Percentiles rank a stretch among this genome's conserved stretches.
phyloP scores from a whole-genome alignment of 768 basidiomycete genomes.

The Mycena metata region DNA sequence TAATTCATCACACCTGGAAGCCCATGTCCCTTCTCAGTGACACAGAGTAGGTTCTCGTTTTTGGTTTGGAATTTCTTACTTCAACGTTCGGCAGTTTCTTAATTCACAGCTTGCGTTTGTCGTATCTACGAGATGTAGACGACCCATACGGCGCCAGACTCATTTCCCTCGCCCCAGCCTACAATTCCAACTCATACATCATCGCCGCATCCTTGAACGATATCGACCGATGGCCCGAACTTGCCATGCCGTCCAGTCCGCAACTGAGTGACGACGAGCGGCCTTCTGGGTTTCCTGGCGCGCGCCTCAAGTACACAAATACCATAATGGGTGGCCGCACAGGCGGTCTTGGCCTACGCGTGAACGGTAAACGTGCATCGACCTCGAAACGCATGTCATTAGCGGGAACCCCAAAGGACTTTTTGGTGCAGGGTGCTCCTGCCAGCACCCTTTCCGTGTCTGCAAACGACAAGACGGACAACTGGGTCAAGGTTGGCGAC shows the following conservation, averaged over 20 bases:
- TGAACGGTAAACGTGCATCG: conserved; percentile 72
- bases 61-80: neutral
- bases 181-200: conserved; percentile 87
- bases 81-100: conserved; percentile 61
- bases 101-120: conserved; percentile 87
- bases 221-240: conserved; percentile 86
- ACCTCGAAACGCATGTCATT: conserved; percentile 64
- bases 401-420: conserved; percentile 50
- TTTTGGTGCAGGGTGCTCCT: conserved; percentile 40
- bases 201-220: conserved; percentile 85
- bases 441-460: conserved; percentile 48
- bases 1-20: too few relatives aligned
- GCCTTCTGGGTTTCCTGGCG: conserved; percentile 64
- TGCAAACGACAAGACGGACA: conserved; percentile 44
- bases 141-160: conserved; percentile 88
- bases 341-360: conserved; percentile 83
- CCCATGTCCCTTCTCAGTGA: conserved; percentile 62
- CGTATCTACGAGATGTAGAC: conserved; percentile 89
- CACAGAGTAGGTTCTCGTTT: conserved; percentile 61
- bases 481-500: conserved; percentile 47
- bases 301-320: conserved; percentile 82
- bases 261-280: conserved; percentile 80
- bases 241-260: conserved; percentile 78
- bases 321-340: conserved; percentile 87
- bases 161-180: conserved; percentile 83